Evolutionary conservation across 768 basidiomycete genomes (phyloP).

Genomic region (Boletus rex-veris): DNA sequence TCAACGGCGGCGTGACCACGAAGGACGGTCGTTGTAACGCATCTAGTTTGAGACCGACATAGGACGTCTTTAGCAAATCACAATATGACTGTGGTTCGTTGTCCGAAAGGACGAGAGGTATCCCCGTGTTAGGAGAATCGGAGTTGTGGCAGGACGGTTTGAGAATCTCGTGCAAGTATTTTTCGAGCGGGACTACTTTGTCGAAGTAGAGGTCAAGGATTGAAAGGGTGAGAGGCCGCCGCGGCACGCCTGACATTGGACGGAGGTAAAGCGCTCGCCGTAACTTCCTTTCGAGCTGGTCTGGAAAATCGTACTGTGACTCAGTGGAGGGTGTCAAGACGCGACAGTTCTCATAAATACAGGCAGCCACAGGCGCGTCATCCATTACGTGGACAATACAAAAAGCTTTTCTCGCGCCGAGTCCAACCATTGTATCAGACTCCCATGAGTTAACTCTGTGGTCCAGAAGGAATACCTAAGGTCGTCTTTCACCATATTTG

Average conservation of each 20-base stretch:
- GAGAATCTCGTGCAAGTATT: conserved; percentile 41
- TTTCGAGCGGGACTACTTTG: conserved; percentile 36
- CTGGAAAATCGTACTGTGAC: neutral
- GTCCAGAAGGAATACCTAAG: too few relatives aligned
- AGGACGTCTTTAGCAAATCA: conserved; percentile 43
- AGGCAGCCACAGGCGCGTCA: too few relatives aligned
- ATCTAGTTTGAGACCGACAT: conserved; percentile 40
- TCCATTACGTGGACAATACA: too few relatives aligned
- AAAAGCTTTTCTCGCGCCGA: too few relatives aligned
- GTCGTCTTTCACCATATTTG: too few relatives aligned
- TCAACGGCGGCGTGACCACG: conserved; percentile 37
- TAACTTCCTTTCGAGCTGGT: neutral
- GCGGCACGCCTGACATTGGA: conserved; percentile 2
- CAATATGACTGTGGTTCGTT: conserved; percentile 31
- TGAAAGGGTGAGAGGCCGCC: conserved; percentile 21
- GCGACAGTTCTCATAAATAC: neutral
- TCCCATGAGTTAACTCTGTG: too few relatives aligned
- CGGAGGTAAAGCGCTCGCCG: neutral
- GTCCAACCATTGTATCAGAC: too few relatives aligned
- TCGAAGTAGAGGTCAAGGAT: conserved; percentile 46
- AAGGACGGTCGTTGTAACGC: conserved; percentile 24
- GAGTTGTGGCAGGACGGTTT: conserved; percentile 1
- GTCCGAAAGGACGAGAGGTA: neutral
- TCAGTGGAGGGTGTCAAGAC: neutral
- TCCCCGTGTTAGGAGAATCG: conserved; percentile 12